Evolutionary conservation across 345 rosid genomes (phyloP).

Genomic region (Eucalyptus erythrocorys): DNA sequence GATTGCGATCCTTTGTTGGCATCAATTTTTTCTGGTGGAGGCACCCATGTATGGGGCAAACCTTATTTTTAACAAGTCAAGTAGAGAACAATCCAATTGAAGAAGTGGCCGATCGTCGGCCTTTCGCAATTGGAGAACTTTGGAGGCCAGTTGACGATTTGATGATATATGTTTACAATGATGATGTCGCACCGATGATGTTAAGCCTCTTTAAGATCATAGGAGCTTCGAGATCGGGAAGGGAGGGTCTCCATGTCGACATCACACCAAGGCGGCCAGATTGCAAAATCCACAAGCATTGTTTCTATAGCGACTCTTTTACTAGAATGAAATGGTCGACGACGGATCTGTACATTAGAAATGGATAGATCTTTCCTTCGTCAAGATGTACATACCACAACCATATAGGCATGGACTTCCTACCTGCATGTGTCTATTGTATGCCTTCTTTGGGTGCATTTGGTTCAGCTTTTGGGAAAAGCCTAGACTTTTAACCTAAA

Average conservation of each 20-base stretch:
- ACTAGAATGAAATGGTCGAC: background rate
- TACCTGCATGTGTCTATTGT: background rate
- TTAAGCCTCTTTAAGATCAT: background rate
- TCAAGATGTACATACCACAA: background rate
- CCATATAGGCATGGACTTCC: background rate
- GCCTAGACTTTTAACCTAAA: too few relatives aligned
- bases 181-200: background rate
- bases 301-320: background rate
- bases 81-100: background rate
- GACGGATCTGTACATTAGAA: background rate
- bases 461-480: too few relatives aligned
- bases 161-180: background rate
- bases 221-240: background rate
- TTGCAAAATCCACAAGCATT: background rate
- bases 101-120: background rate
- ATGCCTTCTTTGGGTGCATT: too few relatives aligned
- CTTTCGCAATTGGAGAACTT: background rate
- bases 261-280: background rate
- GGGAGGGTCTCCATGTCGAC: background rate
- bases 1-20: background rate
- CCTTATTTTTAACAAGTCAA: background rate
- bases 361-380: background rate
- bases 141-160: background rate
- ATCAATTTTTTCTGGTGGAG: background rate
- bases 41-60: background rate